Evolutionary conservation across 2,329 filamentous ascomycete species (phyloP), one percentile per base, ranked within the genome.

Genomic region (Davidsoniella neocaledoniae): DNA sequence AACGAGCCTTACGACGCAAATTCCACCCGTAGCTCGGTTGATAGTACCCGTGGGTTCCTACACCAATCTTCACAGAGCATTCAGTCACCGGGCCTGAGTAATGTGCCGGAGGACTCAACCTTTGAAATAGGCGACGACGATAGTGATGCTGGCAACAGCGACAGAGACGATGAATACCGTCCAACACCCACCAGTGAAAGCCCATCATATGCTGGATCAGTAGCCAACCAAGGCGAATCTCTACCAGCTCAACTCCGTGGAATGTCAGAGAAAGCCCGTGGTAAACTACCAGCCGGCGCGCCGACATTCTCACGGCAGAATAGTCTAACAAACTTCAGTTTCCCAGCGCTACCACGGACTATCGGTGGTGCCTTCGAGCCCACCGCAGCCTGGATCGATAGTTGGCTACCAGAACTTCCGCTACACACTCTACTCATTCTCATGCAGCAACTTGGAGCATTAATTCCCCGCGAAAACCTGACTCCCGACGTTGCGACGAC

Each of bases 211-310:
- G 76, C 81, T 19, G 80, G 83, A 3, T 90, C 85, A 0, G 76
- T 77, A 0, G 77, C 76, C 0, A 69, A 70, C 38, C 66, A 75
- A 1, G 86, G 93, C 53, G 87, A 93, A 53, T 81, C 83, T 3
- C 77, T 94, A 8, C 87, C 86, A 12, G 72, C 79, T 17, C 88
- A 95, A 61, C 63, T 94, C 26, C 77, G 86, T 51, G 87, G 87
- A 49, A 94, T 96, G 85, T 95, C 90, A 17, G 91, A 96, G 64
- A 98, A 96, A 63, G 91, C 91, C 14, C 74, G 91, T 46, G 91
- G 91, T 6, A 98, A 98, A 64, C 86, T 94, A 79, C 91, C 90
- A 25, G 86, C 84, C 10, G 83, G 85, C 1, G 72, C 81, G 46
- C 74, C 77, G n/a, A 76, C 76, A 2, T 94, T 95, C 62, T 94